Evolutionary conservation across 768 basidiomycete genomes (phyloP).

Genomic region (Lentinula sp.): DNA sequence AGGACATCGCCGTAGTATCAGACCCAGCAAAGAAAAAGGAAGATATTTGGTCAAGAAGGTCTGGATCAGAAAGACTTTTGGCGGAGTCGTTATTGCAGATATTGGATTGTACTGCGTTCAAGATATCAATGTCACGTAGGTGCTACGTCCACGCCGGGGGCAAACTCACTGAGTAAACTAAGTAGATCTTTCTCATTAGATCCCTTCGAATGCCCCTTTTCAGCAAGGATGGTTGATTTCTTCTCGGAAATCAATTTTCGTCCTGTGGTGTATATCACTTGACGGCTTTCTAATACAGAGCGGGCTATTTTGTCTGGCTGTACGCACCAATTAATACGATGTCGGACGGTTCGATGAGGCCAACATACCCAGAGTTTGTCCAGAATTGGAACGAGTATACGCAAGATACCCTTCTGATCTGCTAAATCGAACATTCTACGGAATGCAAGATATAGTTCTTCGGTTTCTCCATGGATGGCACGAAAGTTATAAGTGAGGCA

Average conservation of each 20-base stretch:
- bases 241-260: constrained; percentile 36
- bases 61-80: constrained; percentile 49
- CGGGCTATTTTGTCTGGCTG: constrained; percentile 38
- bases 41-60: constrained; percentile 58
- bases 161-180: constrained; percentile 36
- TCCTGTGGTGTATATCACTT: constrained; percentile 34
- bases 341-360: neutral
- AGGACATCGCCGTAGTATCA: constrained; percentile 49
- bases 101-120: constrained; percentile 53
- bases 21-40: constrained; percentile 63
- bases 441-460: constrained; percentile 43
- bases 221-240: constrained; percentile 28
- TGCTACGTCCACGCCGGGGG: neutral
- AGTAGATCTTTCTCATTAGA: constrained; percentile 41
- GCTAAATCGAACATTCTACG: constrained; percentile 43
- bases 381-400: constrained; percentile 37
- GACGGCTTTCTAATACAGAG: constrained; percentile 29
- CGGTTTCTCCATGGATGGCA: constrained; percentile 41
- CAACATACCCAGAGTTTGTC: constrained; percentile 37
- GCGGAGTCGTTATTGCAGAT: constrained; percentile 31
- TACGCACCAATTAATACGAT: neutral
- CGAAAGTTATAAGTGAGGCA: constrained; percentile 49
- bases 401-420: constrained; percentile 35
- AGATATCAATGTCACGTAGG: neutral
- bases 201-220: constrained; percentile 22